Conservation (phyloP, 2,329 filamentous ascomycete species). For the Microascus cirrosus region DNA sequence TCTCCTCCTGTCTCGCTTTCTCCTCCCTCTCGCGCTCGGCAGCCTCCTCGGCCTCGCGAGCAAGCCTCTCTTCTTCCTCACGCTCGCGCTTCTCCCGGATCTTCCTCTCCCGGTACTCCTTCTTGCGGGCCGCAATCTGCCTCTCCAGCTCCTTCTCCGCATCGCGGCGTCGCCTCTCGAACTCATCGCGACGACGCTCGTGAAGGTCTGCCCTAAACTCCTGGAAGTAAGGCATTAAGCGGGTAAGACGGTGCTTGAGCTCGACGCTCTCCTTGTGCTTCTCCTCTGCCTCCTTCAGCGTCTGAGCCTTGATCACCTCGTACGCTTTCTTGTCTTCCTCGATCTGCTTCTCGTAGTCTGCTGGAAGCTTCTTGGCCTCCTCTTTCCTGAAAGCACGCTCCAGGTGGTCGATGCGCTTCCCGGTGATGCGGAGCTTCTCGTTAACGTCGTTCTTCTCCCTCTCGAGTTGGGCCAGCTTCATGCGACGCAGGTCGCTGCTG, state of each 20-base stretch:
- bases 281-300: constrained; percentile 65
- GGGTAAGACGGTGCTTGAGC: constrained; percentile 82
- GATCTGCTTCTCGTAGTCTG: constrained; percentile 77
- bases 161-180: constrained; percentile 84
- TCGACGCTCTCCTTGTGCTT: constrained; percentile 91
- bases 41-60: constrained; percentile 79
- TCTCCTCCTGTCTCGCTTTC: constrained; percentile 67
- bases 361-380: constrained; percentile 80
- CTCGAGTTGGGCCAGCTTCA: constrained; percentile 93
- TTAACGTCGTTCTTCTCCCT: constrained; percentile 96
- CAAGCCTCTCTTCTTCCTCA: constrained; percentile 70
- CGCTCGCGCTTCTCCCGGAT: constrained; percentile 73
- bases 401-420: constrained; percentile 92
- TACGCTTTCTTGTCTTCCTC: constrained; percentile 69
- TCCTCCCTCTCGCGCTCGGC: constrained; percentile 75
- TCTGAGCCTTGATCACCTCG: constrained; percentile 67
- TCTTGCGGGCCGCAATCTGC: constrained; percentile 78
- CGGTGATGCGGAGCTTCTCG: constrained; percentile 81
- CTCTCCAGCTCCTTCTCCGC: constrained; percentile 89
- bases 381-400: constrained; percentile 95
- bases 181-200: constrained; percentile 84
- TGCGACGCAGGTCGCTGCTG: constrained; percentile 77
- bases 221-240: constrained; percentile 78
- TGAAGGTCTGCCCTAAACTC: constrained; percentile 71
- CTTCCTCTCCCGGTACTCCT: constrained; percentile 76